Percentiles rank a stretch among this genome's conserved stretches.
Conservation (phyloP, 192 early-diverging fungal genomes). For the Entomortierella parvispora region DNA sequence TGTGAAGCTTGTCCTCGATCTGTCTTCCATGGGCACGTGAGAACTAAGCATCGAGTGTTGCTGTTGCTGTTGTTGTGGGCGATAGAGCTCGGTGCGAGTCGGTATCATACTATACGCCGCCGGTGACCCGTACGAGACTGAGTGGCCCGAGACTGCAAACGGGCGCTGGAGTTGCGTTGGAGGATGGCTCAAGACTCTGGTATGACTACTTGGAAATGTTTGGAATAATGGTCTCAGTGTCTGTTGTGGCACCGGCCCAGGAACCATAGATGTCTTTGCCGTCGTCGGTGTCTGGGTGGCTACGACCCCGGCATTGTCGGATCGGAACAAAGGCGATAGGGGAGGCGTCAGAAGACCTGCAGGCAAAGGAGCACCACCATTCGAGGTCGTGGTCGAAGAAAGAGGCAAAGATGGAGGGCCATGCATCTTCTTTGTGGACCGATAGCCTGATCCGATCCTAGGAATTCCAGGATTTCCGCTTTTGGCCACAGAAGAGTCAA, state of each 20-base stretch:
- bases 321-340: constrained; percentile 17
- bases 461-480: background rate
- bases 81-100: background rate
- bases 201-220: background rate
- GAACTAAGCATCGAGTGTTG: background rate
- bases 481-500: background rate
- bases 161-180: background rate
- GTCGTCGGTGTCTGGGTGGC: background rate
- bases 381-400: background rate
- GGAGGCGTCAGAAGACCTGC: constrained; percentile 20
- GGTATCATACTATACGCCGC: background rate
- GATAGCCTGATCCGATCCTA: background rate
- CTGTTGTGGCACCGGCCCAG: background rate
- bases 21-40: too few relatives aligned
- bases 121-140: background rate
- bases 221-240: background rate
- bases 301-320: background rate
- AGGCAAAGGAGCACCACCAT: background rate
- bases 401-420: background rate
- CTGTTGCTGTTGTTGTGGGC: background rate
- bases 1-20: background rate
- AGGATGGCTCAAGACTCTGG: background rate
- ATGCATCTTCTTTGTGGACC: background rate
- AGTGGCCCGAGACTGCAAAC: background rate
- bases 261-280: background rate